Percentiles rank a stretch among this genome's conserved stretches.
These are phyloP conservation scores for Cordyceps cateniannulata DNA, from an alignment of 2,329 filamentous ascomycete genomes.

Conservation along the genomic window DNA sequence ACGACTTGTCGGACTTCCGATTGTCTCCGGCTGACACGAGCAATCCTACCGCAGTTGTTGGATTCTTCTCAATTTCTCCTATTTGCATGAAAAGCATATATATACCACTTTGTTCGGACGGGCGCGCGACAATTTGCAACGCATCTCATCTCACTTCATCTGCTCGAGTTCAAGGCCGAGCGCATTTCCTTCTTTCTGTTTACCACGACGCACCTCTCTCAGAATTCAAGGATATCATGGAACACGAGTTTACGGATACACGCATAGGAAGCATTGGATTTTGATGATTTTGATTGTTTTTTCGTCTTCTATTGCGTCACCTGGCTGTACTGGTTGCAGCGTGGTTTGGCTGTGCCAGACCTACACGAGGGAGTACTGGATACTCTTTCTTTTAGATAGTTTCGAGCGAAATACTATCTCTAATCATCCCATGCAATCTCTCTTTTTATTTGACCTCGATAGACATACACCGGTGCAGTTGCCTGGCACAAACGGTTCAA, in stretches of 20 bases:
- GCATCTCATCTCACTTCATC: background rate
- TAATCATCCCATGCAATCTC: background rate
- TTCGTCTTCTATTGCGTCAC: background rate
- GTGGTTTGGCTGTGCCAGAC: background rate
- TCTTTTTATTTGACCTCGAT: background rate
- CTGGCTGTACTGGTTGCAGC: constrained; percentile 1
- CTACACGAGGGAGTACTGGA: background rate
- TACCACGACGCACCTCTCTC: background rate
- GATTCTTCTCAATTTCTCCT: background rate
- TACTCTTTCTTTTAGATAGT: background rate
- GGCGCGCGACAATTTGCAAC: background rate
- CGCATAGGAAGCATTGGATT: background rate
- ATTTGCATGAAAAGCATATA: background rate
- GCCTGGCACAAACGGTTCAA: too few relatives aligned
- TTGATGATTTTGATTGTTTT: background rate
- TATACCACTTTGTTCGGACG: background rate
- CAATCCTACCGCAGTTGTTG: too few relatives aligned
- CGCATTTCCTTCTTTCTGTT: background rate
- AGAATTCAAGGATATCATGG: background rate
- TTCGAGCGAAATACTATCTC: background rate
- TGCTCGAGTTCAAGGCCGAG: background rate
- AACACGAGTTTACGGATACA: background rate
- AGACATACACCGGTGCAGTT: too few relatives aligned
- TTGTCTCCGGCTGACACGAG: background rate
- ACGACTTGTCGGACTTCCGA: background rate